Base-by-base conservation (phyloP, 768 basidiomycete species). In the Russula sp. region DNA sequence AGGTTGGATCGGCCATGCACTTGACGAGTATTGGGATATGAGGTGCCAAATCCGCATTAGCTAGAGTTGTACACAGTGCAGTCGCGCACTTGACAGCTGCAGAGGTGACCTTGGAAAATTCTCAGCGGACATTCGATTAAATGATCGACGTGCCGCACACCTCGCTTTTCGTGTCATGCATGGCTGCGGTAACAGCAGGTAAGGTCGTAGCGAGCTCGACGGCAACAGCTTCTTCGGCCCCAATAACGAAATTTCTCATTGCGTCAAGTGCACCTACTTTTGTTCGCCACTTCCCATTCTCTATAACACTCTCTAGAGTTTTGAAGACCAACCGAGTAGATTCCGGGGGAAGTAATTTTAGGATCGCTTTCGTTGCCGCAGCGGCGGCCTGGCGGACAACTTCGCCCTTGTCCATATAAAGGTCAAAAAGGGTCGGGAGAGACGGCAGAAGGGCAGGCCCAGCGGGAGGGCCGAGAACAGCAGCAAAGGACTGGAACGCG, bases 111-210 rank as follows among this genome's bases (percentile, higher is more conserved):
- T 94, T 56, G 32, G 5, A 48, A 55, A 47, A 34, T 39, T 51
- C 37, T 40, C 58, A 59, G 39, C 51, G 39, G 63, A 55, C 35
- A 32, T 56, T 37, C 55, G 34, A 68, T 64, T 14, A 51, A 47
- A 42, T 32, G 39, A 37, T 59, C 62, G 52, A 18, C 27, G 57
- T 22, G 40, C 45, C 34, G 73, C 80, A 68, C 49, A 93, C 94
- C 83, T 98, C 96, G 69, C 83, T 75, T 75, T 98, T 98, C 62
- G 96, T 98, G 75, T 98, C 96, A 70, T 96, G 92, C 94, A 98
- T 94, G 6, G 93, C 87, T 40, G 77, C 77, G 72, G 95, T 94
- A 13, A 98, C 86, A 70, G 85, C 87, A 20, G 95, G 95, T 52
- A 98, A 82, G 50, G 91, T 84, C 10, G 78, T 77, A 16, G 85